A percentile compares a stretch with the other conserved stretches of the same genome.
Conservation (phyloP, 2,329 filamentous ascomycete species). For the Aspergillus glaucus region DNA sequence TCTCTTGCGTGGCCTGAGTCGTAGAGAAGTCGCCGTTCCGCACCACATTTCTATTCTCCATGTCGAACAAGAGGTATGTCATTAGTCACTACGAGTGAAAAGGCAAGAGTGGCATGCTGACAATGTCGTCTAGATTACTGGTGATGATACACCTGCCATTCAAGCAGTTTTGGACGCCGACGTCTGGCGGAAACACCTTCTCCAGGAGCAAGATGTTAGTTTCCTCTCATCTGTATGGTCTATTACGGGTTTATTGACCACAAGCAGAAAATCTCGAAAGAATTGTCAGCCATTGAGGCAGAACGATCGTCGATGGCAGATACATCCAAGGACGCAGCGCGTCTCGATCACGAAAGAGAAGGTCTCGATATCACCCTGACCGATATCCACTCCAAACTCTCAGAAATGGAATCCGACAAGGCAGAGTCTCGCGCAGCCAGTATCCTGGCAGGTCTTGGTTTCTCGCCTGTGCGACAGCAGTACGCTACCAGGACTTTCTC, state of each 20-base stretch:
- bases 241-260: slow-evolving; percentile 6
- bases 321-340: slow-evolving; percentile 81
- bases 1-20: slow-evolving; percentile 81
- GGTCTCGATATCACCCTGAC: slow-evolving; percentile 83
- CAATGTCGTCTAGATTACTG: slow-evolving; percentile 60
- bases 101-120: slow-evolving; percentile 2
- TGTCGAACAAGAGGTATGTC: slow-evolving; percentile 88
- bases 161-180: slow-evolving; percentile 96
- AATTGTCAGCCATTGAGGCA: slow-evolving; percentile 69
- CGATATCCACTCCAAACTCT: slow-evolving; percentile 83
- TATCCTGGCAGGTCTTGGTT: slow-evolving; percentile 93
- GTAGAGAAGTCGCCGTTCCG: slow-evolving; percentile 88
- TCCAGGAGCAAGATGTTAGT: slow-evolving; percentile 77
- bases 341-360: slow-evolving; percentile 79
- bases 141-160: slow-evolving; percentile 89
- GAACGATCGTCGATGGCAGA: slow-evolving; percentile 78
- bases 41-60: slow-evolving; percentile 98
- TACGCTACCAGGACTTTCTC: slow-evolving; percentile 96
- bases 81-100: background rate
- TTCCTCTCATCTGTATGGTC: background rate
- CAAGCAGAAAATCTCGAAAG: slow-evolving; percentile 63
- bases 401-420: slow-evolving; percentile 99
- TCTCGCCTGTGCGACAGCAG: slow-evolving; percentile 87
- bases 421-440: slow-evolving; percentile 91
- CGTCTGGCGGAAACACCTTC: slow-evolving; percentile 93